A percentile compares a stretch with the other conserved stretches of the same genome.
Evolutionary conservation across 345 rosid genomes (phyloP).

Genomic region (Moringa oleifera): DNA sequence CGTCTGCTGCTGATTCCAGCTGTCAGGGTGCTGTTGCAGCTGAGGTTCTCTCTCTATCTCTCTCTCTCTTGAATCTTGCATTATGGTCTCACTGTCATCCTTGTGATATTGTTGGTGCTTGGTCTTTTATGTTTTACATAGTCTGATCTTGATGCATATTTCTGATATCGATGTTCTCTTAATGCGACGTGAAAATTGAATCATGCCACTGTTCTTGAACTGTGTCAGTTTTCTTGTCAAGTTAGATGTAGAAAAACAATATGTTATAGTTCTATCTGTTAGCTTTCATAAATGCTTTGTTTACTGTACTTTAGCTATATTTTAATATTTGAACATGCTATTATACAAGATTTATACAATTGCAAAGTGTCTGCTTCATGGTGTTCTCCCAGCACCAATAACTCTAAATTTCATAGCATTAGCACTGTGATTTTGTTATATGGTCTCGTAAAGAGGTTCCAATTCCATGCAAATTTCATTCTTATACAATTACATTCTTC

Average conservation of each 20-base stretch:
- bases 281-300: neutral
- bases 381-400: neutral
- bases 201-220: neutral
- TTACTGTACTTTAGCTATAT: too few species aligned
- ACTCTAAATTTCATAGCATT: neutral
- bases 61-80: constrained; percentile 19
- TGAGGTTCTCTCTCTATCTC: constrained; percentile 45
- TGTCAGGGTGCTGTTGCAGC: constrained; percentile 52
- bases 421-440: neutral
- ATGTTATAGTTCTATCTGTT: neutral
- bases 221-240: neutral
- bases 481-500: too few species aligned
- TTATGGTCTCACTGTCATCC: constrained; percentile 12
- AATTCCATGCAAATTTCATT: too few species aligned
- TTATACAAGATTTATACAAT: neutral
- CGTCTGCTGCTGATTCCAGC: constrained; percentile 50
- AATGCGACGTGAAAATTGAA: neutral
- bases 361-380: too few species aligned
- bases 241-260: neutral
- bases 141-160: neutral
- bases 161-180: too few species aligned
- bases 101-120: neutral
- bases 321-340: too few species aligned
- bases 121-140: neutral
- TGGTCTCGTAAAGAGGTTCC: too few species aligned